Percentiles rank a stretch among this genome's conserved stretches.
Conservation (phyloP, 768 basidiomycete species). For the Multifurca ochricompacta region DNA sequence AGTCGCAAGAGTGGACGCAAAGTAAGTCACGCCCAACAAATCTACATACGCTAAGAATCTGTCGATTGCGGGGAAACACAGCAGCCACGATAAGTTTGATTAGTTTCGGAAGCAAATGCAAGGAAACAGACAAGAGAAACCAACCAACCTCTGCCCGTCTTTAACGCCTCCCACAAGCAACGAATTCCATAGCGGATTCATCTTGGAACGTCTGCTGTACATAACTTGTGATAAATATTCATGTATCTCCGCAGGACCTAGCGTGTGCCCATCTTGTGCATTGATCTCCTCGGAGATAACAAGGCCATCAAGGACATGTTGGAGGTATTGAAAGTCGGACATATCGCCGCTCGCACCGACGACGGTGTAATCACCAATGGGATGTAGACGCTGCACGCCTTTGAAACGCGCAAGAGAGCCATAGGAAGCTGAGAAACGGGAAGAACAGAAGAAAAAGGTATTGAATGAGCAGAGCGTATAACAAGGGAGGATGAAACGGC, state of each 20-base stretch:
- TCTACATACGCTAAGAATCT: conserved; percentile 95
- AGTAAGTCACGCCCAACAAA: conserved; percentile 92
- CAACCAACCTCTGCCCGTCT: conserved; percentile 65
- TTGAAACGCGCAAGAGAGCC: conserved; percentile 97
- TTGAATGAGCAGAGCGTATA: neutral
- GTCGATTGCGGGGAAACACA: neutral
- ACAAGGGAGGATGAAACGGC: conserved; percentile 21
- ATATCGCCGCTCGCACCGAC: conserved; percentile 95
- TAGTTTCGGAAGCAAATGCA: neutral
- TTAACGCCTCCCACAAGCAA: conserved; percentile 88
- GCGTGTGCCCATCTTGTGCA: conserved; percentile 71
- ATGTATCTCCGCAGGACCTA: conserved; percentile 87
- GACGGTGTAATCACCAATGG: conserved; percentile 77
- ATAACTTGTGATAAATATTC: conserved; percentile 86
- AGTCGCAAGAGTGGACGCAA: conserved; percentile 87
- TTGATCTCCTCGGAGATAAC: conserved; percentile 66
- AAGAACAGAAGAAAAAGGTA: conserved; percentile 45
- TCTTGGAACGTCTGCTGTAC: conserved; percentile 81
- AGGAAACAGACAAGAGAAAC: neutral
- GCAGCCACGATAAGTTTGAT: neutral
- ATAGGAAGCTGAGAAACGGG: conserved; percentile 75
- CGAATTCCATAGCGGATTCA: conserved; percentile 94
- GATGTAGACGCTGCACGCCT: conserved; percentile 81
- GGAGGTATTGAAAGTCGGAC: conserved; percentile 94
- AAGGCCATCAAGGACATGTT: conserved; percentile 68